Conservation (phyloP, 345 rosid genomes). For the Eucalyptus leucophloia region DNA sequence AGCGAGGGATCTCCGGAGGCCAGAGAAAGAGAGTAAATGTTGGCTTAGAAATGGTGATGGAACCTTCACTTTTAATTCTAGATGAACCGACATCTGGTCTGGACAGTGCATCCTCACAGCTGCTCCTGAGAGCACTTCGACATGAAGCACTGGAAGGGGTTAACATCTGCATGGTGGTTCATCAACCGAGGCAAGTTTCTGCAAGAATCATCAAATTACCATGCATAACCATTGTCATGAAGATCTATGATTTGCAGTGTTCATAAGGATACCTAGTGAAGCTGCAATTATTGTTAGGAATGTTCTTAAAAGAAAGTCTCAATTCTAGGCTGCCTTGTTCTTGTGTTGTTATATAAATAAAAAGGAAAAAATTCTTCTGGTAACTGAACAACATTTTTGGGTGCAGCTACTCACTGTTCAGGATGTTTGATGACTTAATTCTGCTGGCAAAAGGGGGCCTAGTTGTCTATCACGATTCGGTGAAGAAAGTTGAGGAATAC, state of each 20-base stretch:
- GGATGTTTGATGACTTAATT: constrained; percentile 71
- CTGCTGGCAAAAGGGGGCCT: constrained; percentile 92
- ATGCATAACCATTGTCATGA: background rate
- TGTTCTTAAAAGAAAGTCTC: background rate
- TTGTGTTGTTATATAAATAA: background rate
- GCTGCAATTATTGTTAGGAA: background rate
- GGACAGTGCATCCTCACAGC: constrained; percentile 94
- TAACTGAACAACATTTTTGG: background rate
- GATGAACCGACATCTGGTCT: constrained; percentile 98
- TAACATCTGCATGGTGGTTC: constrained; percentile 90
- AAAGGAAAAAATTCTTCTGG: background rate
- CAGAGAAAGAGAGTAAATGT: constrained; percentile 96
- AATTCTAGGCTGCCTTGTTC: background rate
- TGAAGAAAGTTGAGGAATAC: constrained; percentile 67
- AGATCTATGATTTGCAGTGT: background rate
- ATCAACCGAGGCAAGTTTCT: constrained; percentile 71
- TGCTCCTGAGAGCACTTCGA: constrained; percentile 80
- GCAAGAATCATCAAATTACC: background rate
- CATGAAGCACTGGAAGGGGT: constrained; percentile 94
- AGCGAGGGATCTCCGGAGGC: constrained; percentile 95
- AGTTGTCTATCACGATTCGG: constrained; percentile 77
- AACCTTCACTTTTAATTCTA: constrained; percentile 86
- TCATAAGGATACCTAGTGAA: background rate
- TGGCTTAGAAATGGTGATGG: constrained; percentile 95
- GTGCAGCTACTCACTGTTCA: constrained; percentile 86